Conservation (phyloP, 2,329 filamentous ascomycete species). For the Fusarium keratoplasticum region DNA sequence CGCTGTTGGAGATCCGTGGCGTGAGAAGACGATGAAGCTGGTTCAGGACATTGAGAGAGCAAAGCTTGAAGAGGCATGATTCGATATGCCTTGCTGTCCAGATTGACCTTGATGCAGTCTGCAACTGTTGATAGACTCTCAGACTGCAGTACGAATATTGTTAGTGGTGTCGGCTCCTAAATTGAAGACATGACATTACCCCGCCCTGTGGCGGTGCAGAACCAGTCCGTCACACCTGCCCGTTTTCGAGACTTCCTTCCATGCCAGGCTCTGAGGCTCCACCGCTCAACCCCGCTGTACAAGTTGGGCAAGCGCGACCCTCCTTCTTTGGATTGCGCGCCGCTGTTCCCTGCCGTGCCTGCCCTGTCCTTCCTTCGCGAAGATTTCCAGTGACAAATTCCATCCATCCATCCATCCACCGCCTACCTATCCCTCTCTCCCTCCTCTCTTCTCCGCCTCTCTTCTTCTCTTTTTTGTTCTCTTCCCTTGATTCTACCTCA, state of each 20-base stretch:
- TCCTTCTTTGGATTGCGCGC: conserved; percentile 30
- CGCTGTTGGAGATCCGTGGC: not conserved
- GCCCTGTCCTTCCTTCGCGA: conserved; percentile 14
- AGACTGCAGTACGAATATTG: not conserved
- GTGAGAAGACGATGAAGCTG: not conserved
- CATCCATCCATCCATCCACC: not conserved
- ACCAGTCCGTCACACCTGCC: conserved; percentile 4
- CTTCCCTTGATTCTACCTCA: conserved; percentile 20
- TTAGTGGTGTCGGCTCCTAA: not conserved
- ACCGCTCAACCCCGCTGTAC: conserved; percentile 36
- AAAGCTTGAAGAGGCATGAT: not conserved
- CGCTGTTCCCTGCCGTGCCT: conserved; percentile 20
- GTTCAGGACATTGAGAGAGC: not conserved
- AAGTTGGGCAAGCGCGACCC: conserved; percentile 38
- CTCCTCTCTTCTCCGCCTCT: conserved; percentile 11
- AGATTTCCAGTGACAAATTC: conserved; percentile 26
- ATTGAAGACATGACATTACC: conserved; percentile 20
- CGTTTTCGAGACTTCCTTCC: conserved; percentile 4
- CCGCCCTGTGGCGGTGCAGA: conserved; percentile 45
- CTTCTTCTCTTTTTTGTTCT: conserved; percentile 16
- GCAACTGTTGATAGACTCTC: not conserved
- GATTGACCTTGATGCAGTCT: not conserved
- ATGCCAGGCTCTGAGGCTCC: conserved; percentile 11
- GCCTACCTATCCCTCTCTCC: not conserved
- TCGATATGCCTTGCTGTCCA: not conserved